Evolutionary conservation across 2,329 filamentous ascomycete genomes (phyloP).

Genomic region (Whalleya microplaca): DNA sequence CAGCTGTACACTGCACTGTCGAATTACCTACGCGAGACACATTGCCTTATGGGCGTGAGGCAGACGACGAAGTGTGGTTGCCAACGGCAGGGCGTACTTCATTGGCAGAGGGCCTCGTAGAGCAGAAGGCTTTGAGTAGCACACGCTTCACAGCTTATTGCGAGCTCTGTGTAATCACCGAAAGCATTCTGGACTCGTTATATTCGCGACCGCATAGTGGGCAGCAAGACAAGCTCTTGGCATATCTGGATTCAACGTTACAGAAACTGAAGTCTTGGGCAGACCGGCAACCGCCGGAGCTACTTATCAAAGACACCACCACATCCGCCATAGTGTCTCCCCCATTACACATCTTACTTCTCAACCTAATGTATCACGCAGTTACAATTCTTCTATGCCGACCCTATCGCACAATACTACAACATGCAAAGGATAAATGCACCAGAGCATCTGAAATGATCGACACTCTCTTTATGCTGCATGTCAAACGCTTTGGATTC

Average conservation of each 20-base stretch:
- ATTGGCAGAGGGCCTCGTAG: conserved; percentile 3
- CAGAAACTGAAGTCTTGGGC: conserved; percentile 5
- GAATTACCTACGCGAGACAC: conserved; percentile 9
- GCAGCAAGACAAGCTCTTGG: conserved; percentile 3
- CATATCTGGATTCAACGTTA: conserved; percentile 7
- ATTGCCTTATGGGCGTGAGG: conserved; percentile 3
- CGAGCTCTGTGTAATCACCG: conserved; percentile 10
- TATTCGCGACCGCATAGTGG: conserved; percentile 10
- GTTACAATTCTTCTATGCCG: conserved; percentile 14
- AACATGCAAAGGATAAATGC: conserved; percentile 7
- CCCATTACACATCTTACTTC: conserved; percentile 12
- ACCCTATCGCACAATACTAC: conserved; percentile 12
- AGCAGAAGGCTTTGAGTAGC: conserved; percentile 13
- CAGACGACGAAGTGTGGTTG: conserved; percentile 7
- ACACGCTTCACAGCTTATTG: conserved; percentile 12
- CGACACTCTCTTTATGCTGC: conserved; percentile 8
- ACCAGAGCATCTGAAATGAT: conserved; percentile 9
- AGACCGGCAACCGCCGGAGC: conserved; percentile 4
- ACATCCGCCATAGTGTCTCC: conserved; percentile 10
- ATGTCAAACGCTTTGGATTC: conserved; percentile 13
- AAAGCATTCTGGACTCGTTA: conserved; percentile 8
- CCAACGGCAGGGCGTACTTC: not conserved
- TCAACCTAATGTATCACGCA: conserved; percentile 15
- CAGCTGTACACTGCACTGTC: conserved; percentile 4
- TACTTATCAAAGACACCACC: conserved; percentile 9